Base-by-base conservation (phyloP, 2,329 filamentous ascomycete species). In the Aureobasidium sp. region DNA sequence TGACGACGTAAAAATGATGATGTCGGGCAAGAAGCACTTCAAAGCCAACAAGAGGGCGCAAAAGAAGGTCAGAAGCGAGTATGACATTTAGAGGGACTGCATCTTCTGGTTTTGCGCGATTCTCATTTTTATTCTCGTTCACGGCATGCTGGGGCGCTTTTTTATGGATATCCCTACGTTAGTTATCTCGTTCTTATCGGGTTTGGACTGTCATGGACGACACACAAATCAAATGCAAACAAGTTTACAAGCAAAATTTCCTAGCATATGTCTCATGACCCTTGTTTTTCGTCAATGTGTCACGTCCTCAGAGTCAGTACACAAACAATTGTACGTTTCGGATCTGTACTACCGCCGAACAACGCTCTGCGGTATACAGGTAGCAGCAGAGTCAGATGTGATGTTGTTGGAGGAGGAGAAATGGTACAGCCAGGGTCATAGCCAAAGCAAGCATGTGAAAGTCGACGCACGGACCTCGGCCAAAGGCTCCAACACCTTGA, bases 1-100 rank as follows among this genome's bases (percentile, higher is more conserved):
- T 0, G 87, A 87, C 17, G 64, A 65, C 56, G 62, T 65, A 12
- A 63, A 52, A 41, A 62, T 62, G 62, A 52, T 58, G 25, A 27
- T 41, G 63, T 77, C 80, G 57, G 83, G 87, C 62, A 99, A 99
- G 84, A 97, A 97, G 79, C 94, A 99, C 76, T 94, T 91, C 76
- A 96, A 96, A 78, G 87, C 84, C n/a, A 85, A 86, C 44, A 82
- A 84, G 65, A 86, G 81, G 74, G 68, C 67, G 39, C 61, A 64
- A 62, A 72, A 72, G 67, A 71, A 72, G 66, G 62, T 66, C 17
- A 63, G 64, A 51, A 63, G 55, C 37, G 62, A 66, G 60, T 64
- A 65, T 45, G 47, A 34, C 41, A 39, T 45, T n/a, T 61, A 14
- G 42, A 42, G 15, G 41, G 14, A 11, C 7, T 34, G 22, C 42